A percentile compares a stretch with the other conserved stretches of the same genome.
phyloP scores from a whole-genome alignment of 352 stramenopile species.

The Ophiocytium majus region DNA sequence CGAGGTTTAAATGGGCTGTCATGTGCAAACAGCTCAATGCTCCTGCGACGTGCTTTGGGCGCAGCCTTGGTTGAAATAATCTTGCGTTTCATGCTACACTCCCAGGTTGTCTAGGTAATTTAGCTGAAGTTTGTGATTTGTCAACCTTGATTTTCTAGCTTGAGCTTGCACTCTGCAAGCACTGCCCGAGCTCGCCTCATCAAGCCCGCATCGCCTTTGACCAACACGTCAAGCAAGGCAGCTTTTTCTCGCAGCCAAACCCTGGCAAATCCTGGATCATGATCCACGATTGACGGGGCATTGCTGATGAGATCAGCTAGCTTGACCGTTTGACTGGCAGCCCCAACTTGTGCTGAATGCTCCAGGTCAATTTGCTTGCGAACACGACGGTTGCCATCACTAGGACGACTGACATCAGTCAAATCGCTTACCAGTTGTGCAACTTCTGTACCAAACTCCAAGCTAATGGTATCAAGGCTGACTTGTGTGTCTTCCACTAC shows the following conservation, averaged over 20 bases:
- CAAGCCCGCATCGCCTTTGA: neutral
- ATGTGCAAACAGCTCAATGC: too few species aligned
- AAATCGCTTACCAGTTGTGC: neutral
- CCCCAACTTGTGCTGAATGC: neutral
- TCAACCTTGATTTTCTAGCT: too few species aligned
- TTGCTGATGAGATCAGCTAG: constrained; percentile 5
- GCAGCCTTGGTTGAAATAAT: too few species aligned
- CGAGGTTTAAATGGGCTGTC: too few species aligned
- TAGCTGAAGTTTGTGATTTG: too few species aligned
- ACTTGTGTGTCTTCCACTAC: neutral
- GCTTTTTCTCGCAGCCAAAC: neutral
- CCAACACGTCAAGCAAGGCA: neutral
- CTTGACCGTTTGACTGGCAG: neutral
- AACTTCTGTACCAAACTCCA: neutral
- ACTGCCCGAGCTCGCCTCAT: neutral
- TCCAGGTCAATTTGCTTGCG: neutral
- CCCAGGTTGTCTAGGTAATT: too few species aligned
- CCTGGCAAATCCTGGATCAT: neutral
- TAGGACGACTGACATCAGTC: neutral
- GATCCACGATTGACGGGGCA: neutral
- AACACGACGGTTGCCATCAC: neutral
- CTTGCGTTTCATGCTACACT: too few species aligned
- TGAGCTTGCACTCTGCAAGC: too few species aligned
- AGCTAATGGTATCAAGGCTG: neutral
- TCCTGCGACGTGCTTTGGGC: too few species aligned